Conservation (phyloP, 805 yeast species). For the Candida nonsorbophila region DNA sequence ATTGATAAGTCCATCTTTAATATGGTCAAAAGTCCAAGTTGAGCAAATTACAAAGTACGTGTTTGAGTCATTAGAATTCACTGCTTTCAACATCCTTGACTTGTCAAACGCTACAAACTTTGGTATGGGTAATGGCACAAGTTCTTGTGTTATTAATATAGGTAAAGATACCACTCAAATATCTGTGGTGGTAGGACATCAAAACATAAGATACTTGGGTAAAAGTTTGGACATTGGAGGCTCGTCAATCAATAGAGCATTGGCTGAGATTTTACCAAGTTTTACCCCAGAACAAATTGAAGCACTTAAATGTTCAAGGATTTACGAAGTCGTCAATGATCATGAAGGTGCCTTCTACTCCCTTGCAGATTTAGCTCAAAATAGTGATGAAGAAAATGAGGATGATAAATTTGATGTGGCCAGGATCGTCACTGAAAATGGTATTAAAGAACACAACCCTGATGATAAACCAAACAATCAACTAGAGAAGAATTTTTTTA, state of each 20-base stretch:
- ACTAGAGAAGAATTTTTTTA: conserved; percentile 65
- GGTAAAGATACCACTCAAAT: conserved; percentile 75
- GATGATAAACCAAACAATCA: conserved; percentile 53
- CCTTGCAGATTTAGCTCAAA: conserved; percentile 39
- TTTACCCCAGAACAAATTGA: conserved; percentile 59
- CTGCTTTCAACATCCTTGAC: conserved; percentile 69
- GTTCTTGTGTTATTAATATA: conserved; percentile 72
- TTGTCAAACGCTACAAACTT: conserved; percentile 63
- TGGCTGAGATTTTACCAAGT: conserved; percentile 53
- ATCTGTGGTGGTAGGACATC: conserved; percentile 73
- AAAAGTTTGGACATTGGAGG: conserved; percentile 59
- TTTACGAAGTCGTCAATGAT: conserved; percentile 74
- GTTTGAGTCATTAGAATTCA: conserved; percentile 67
- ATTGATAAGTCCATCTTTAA: conserved; percentile 52
- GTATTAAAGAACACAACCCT: conserved; percentile 15
- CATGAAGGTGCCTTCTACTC: conserved; percentile 65
- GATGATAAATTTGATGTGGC: conserved; percentile 85
- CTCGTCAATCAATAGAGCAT: conserved; percentile 47
- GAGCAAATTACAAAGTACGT: conserved; percentile 71
- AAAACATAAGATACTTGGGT: conserved; percentile 52
- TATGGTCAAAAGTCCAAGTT: conserved; percentile 64
- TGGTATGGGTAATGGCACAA: conserved; percentile 64
- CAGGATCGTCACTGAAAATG: conserved; percentile 73
- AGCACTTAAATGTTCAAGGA: conserved; percentile 63
- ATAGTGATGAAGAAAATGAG: conserved; percentile 23